phyloP scores from a whole-genome alignment of 345 rosid genomes.

The Toxicodendron radicans region DNA sequence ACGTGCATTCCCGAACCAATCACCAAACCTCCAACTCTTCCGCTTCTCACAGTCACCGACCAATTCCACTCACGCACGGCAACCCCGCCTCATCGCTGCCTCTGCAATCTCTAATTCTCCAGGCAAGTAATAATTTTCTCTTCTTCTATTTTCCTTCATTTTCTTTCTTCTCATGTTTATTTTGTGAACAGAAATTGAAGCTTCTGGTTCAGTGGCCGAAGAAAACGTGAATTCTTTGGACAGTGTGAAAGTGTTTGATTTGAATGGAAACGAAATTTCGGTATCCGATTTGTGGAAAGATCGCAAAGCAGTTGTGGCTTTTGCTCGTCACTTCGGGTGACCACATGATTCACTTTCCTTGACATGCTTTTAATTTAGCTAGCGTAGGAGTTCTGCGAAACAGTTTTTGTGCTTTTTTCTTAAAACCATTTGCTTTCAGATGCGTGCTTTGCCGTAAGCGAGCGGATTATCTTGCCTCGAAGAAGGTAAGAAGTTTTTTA shows the following conservation, averaged over 20 bases:
- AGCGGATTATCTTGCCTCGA: slow-evolving; percentile 77
- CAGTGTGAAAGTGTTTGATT: slow-evolving; percentile 57
- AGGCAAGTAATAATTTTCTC: slow-evolving; percentile 37
- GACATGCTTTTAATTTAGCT: not conserved
- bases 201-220: slow-evolving; percentile 30
- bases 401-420: not conserved
- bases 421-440: slow-evolving; percentile 38
- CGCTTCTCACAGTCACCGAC: slow-evolving; percentile 11
- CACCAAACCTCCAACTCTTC: not conserved
- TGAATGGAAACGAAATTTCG: slow-evolving; percentile 61
- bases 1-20: slow-evolving; percentile 5
- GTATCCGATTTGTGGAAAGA: slow-evolving; percentile 88
- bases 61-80: slow-evolving; percentile 25
- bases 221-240: slow-evolving; percentile 46
- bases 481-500: slow-evolving; percentile 54
- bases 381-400: not conserved
- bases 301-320: slow-evolving; percentile 77
- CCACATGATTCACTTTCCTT: not conserved
- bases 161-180: not conserved
- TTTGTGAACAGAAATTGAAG: slow-evolving; percentile 37
- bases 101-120: slow-evolving; percentile 64
- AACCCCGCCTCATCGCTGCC: slow-evolving; percentile 23
- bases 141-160: not conserved
- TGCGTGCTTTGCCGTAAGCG: slow-evolving; percentile 87
- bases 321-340: slow-evolving; percentile 95